Conservation (phyloP, 2,329 filamentous ascomycete species). For the Clarireedia sp. region DNA sequence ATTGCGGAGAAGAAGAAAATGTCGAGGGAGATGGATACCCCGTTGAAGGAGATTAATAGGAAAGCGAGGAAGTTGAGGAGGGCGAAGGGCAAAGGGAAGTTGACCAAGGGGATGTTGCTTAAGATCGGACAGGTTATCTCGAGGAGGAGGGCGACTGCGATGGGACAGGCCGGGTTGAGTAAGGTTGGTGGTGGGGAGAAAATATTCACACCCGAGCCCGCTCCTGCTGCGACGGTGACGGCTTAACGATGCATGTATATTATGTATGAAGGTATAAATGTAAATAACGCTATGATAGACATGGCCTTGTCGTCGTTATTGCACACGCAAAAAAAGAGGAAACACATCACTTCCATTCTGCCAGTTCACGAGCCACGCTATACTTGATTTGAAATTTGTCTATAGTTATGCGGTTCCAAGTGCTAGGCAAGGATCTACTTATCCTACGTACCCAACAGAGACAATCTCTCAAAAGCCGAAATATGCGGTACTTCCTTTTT, state of each 20-base stretch:
- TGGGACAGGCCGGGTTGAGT: slow-evolving; percentile 17
- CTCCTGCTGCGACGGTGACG: neutral
- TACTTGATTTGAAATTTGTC: neutral
- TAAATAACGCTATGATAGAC: neutral
- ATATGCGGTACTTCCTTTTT: slow-evolving; percentile 27
- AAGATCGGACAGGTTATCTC: slow-evolving; percentile 29
- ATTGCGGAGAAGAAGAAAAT: slow-evolving; percentile 29
- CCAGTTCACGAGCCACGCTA: neutral
- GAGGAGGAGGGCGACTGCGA: slow-evolving; percentile 17
- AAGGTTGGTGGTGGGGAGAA: neutral
- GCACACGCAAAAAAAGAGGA: slow-evolving; percentile 10
- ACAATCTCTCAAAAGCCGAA: slow-evolving; percentile 36
- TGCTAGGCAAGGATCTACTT: no score
- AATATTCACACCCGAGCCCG: no score
- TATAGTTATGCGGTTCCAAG: no score
- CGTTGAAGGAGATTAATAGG: slow-evolving; percentile 27
- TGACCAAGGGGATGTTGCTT: slow-evolving; percentile 27
- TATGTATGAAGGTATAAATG: slow-evolving; percentile 20
- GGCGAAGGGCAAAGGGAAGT: slow-evolving; percentile 26
- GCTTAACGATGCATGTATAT: slow-evolving; percentile 23
- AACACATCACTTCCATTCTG: slow-evolving; percentile 13
- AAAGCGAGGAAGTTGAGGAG: slow-evolving; percentile 23
- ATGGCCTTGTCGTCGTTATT: slow-evolving; percentile 21
- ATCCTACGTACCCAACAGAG: slow-evolving; percentile 28
- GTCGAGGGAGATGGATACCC: slow-evolving; percentile 26